A percentile compares a stretch with the other conserved stretches of the same genome.
These are phyloP conservation scores for Amanita subjunquillea DNA, from an alignment of 768 basidiomycete species.

Conservation along the genomic window DNA sequence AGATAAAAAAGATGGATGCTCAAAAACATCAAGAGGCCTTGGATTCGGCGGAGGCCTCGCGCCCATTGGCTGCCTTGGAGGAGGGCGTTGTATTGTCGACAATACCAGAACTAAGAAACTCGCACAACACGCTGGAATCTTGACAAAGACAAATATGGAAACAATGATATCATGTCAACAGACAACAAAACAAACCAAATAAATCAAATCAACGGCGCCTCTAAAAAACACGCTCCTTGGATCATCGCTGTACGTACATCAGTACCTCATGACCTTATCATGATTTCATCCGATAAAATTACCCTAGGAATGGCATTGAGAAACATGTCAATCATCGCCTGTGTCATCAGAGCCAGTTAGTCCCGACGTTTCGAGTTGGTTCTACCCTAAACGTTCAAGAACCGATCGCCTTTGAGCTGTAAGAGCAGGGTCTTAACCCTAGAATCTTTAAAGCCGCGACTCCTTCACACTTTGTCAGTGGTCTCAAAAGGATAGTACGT, in stretches of 20 bases:
- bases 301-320: background rate
- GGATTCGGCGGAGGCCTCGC: slow-evolving; percentile 4
- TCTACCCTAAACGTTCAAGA: slow-evolving; percentile 1
- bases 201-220: background rate
- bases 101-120: background rate
- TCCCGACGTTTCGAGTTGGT: slow-evolving; percentile 4
- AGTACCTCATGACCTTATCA: slow-evolving; percentile 3
- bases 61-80: background rate
- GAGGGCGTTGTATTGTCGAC: background rate
- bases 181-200: background rate
- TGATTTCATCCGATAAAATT: background rate
- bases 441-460: slow-evolving; percentile 2
- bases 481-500: slow-evolving; percentile 5
- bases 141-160: slow-evolving; percentile 1
- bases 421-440: slow-evolving; percentile 6
- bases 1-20: slow-evolving; percentile 27
- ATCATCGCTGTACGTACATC: slow-evolving; percentile 4
- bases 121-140: background rate
- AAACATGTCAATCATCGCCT: background rate
- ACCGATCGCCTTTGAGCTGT: background rate
- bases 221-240: background rate
- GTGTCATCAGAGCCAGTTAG: background rate
- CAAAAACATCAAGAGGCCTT: slow-evolving; percentile 17
- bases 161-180: background rate
- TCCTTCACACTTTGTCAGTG: slow-evolving; percentile 3